Evolutionary conservation across 768 basidiomycete species (phyloP).

Genomic region (Xerocomellus amylosporus): DNA sequence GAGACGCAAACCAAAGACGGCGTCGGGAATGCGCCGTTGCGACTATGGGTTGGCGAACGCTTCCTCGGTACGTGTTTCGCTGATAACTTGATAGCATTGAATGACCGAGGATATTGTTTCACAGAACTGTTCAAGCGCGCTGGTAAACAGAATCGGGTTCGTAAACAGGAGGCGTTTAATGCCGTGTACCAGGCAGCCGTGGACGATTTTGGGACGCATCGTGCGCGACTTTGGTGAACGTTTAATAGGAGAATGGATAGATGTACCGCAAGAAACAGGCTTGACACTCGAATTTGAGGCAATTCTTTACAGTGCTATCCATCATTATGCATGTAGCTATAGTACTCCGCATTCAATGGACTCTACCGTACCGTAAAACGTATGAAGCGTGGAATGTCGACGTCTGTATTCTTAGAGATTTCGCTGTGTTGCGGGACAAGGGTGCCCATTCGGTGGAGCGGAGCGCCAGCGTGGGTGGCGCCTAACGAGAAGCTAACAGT

Average conservation of each 20-base stretch:
- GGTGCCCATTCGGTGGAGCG: background rate
- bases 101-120: background rate
- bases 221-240: slow-evolving; percentile 17
- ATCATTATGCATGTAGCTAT: slow-evolving; percentile 10
- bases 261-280: background rate
- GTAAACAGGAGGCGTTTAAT: slow-evolving; percentile 49
- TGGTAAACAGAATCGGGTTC: slow-evolving; percentile 47
- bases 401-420: background rate
- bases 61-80: slow-evolving; percentile 47
- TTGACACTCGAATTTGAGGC: background rate
- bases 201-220: slow-evolving; percentile 17
- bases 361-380: too few relatives aligned
- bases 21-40: slow-evolving; percentile 60
- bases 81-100: background rate
- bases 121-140: slow-evolving; percentile 58
- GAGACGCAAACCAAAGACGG: slow-evolving; percentile 26
- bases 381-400: background rate
- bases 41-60: slow-evolving; percentile 73
- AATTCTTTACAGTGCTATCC: background rate
- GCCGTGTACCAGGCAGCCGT: slow-evolving; percentile 24
- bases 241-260: background rate
- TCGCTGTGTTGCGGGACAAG: background rate
- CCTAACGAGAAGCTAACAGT: background rate
- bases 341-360: background rate
- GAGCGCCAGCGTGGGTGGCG: background rate